These are phyloP conservation scores for Aaosphaeria pasadenensis DNA, from an alignment of 2,329 filamentous ascomycete genomes.

Conservation along the genomic window DNA sequence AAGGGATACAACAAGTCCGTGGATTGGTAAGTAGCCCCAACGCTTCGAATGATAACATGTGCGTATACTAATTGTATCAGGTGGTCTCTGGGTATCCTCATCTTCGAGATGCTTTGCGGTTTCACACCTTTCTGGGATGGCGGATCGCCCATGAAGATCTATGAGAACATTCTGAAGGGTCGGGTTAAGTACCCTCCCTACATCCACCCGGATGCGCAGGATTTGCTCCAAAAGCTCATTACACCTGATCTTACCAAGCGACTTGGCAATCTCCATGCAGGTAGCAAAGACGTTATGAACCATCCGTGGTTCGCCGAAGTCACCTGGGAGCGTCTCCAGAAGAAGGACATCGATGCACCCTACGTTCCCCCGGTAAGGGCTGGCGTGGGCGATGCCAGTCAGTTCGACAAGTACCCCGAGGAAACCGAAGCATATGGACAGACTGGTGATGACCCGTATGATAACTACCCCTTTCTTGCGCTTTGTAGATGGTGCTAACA, in stretches of 20 bases:
- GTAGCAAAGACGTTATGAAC: conserved; percentile 87
- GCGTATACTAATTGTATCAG: conserved; percentile 47
- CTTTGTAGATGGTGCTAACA: not conserved
- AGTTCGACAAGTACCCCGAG: conserved; percentile 97
- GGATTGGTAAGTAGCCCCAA: conserved; percentile 72
- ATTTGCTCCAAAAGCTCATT: conserved; percentile 88
- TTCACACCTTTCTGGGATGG: conserved; percentile 99
- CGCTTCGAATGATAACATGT: not conserved
- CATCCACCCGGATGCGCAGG: conserved; percentile 89
- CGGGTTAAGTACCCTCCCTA: conserved; percentile 96
- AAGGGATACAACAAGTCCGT: conserved; percentile 99
- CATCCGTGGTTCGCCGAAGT: conserved; percentile 97
- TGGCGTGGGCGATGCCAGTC: conserved; percentile 89
- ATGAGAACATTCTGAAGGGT: conserved; percentile 97
- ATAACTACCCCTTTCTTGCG: not conserved
- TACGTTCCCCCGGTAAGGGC: conserved; percentile 96
- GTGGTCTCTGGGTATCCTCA: conserved; percentile 98
- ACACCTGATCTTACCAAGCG: conserved; percentile 93
- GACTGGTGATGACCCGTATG: conserved; percentile 80
- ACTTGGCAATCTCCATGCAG: conserved; percentile 88
- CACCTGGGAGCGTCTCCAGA: conserved; percentile 89
- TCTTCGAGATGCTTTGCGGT: conserved; percentile 99
- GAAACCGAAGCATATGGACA: conserved; percentile 90
- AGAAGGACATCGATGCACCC: conserved; percentile 97
- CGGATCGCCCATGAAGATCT: conserved; percentile 97